phyloP scores from a whole-genome alignment of 148 eudicot genomes.

The Spergularia marina region DNA sequence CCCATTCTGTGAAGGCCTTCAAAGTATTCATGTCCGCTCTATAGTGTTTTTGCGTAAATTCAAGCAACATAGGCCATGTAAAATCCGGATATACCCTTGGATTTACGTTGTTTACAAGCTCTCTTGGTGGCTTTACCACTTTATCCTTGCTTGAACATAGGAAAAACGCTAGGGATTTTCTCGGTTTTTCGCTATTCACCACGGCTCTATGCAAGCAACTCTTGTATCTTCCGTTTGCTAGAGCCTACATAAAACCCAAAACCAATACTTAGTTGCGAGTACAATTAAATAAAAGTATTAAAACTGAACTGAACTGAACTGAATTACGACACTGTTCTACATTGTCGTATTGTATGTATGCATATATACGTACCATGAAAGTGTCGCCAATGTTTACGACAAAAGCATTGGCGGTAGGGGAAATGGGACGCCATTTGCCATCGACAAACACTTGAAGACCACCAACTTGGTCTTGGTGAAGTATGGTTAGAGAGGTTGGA shows the following conservation, averaged over 20 bases:
- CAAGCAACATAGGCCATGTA: slow-evolving; percentile 60
- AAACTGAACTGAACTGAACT: too few species aligned
- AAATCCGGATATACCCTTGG: slow-evolving; percentile 64
- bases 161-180: slow-evolving; percentile 72
- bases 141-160: slow-evolving; percentile 57
- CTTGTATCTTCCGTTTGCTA: slow-evolving; percentile 69
- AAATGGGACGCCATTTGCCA: slow-evolving; percentile 49
- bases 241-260: slow-evolving; percentile 38
- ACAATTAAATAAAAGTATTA: too few species aligned
- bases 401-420: slow-evolving; percentile 49
- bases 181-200: slow-evolving; percentile 52
- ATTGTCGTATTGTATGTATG: background rate
- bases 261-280: too few species aligned
- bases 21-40: slow-evolving; percentile 73
- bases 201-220: slow-evolving; percentile 80
- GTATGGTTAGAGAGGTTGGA: slow-evolving; percentile 67
- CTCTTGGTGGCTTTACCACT: slow-evolving; percentile 57
- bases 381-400: slow-evolving; percentile 77
- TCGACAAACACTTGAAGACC: slow-evolving; percentile 70
- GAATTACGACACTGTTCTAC: too few species aligned
- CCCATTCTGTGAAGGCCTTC: slow-evolving; percentile 54
- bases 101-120: slow-evolving; percentile 45
- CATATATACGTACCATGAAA: slow-evolving; percentile 54
- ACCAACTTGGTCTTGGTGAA: slow-evolving; percentile 68
- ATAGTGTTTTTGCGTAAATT: slow-evolving; percentile 69